Conservation (phyloP, 1,139 yeast genomes). For the Sugiyamaella neomexicana region DNA sequence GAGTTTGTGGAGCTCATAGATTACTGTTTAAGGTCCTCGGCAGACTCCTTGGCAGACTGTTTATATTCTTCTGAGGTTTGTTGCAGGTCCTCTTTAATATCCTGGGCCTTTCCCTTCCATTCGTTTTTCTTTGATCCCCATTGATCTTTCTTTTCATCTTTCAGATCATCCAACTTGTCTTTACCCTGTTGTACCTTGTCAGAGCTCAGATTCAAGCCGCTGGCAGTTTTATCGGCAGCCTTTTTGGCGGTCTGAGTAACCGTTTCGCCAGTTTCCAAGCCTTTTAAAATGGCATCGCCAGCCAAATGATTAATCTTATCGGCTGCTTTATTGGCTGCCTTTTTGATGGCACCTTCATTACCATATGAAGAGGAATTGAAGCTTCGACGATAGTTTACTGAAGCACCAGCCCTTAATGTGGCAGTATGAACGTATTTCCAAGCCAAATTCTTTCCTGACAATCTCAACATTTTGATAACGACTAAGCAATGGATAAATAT, state of each 20-base stretch:
- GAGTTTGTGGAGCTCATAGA: no score
- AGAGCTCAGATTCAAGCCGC: slow-evolving; percentile 2
- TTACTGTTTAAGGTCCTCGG: not conserved
- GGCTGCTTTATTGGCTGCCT: slow-evolving; percentile 21
- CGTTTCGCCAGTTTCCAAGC: slow-evolving; percentile 25
- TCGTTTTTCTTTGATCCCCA: not conserved
- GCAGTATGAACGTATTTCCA: not conserved
- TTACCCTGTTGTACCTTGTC: slow-evolving; percentile 1
- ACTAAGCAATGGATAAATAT: no score
- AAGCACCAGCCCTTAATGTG: not conserved
- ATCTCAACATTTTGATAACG: slow-evolving; percentile 4
- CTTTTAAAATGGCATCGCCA: slow-evolving; percentile 26
- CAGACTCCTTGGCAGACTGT: slow-evolving; percentile 1
- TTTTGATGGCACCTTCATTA: slow-evolving; percentile 9
- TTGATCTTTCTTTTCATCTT: slow-evolving; percentile 2
- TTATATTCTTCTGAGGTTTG: not conserved
- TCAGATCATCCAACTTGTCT: not conserved
- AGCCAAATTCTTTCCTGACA: slow-evolving; percentile 2
- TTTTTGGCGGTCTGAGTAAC: slow-evolving; percentile 22
- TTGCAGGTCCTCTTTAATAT: not conserved
- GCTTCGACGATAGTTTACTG: not conserved
- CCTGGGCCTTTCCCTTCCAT: not conserved
- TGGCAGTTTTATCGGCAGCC: slow-evolving; percentile 8
- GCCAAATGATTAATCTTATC: slow-evolving; percentile 24
- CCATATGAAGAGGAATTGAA: not conserved